Percentiles rank a stretch among this genome's conserved stretches.
phyloP scores from a whole-genome alignment of 23 red algal species.

The Gracilariopsis chorda region DNA sequence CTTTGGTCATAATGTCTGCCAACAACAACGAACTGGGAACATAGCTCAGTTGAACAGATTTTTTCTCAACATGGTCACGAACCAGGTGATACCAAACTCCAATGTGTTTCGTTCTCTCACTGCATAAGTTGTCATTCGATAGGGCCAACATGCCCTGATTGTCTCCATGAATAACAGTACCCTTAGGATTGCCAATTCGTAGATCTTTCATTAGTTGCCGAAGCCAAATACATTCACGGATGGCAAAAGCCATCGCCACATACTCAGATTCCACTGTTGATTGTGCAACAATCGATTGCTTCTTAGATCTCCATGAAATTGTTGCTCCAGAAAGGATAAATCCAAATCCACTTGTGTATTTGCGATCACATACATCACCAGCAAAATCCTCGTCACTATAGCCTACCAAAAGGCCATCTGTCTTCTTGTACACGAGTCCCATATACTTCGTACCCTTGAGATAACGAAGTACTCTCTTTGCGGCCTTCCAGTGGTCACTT shows the following conservation, averaged over 20 bases:
- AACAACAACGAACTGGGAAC: not conserved
- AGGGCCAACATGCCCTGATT: not conserved
- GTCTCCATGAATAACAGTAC: not conserved
- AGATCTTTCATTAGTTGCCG: not conserved
- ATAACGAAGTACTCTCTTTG: not conserved
- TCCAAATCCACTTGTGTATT: not conserved
- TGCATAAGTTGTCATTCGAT: not conserved
- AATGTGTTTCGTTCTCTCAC: not conserved
- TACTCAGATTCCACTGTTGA: constrained; percentile 24
- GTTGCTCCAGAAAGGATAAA: not conserved
- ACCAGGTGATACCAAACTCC: not conserved
- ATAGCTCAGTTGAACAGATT: not conserved
- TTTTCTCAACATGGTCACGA: not conserved
- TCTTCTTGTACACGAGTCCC: not conserved
- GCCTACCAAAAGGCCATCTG: not conserved
- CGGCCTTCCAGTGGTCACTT: not conserved
- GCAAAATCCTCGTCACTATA: constrained; percentile 1
- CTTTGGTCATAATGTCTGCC: constrained; percentile 11
- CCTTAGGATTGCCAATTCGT: not conserved
- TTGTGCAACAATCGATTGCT: not conserved
- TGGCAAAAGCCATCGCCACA: not conserved
- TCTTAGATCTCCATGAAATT: not conserved
- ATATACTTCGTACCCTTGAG: not conserved
- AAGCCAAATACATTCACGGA: not conserved
- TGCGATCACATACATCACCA: not conserved